Conservation (phyloP, 106 monocot species). For the Allium fistulosum region DNA sequence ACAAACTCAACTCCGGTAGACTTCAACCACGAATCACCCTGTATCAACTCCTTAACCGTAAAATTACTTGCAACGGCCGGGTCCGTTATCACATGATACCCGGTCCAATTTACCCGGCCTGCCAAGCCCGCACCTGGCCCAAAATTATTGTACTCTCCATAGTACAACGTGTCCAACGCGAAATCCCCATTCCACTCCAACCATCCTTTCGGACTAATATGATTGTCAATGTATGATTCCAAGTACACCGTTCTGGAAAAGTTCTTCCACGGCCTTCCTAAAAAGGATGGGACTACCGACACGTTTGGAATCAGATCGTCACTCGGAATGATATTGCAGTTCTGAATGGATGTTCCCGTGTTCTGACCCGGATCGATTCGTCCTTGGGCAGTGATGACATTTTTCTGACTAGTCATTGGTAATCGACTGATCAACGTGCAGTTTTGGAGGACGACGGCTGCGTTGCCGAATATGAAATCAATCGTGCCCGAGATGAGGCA, state of each 20-base stretch:
- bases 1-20: conserved; percentile 17
- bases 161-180: conserved; percentile 29
- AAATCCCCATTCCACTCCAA: conserved; percentile 23
- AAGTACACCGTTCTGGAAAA: conserved; percentile 38
- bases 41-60: conserved; percentile 24
- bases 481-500: conserved; percentile 25
- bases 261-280: conserved; percentile 45
- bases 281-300: conserved; percentile 9
- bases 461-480: conserved; percentile 43
- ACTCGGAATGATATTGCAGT: conserved; percentile 13
- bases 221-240: conserved; percentile 23
- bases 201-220: conserved; percentile 25
- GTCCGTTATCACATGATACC: conserved; percentile 27
- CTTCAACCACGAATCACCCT: conserved; percentile 25
- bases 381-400: conserved; percentile 29
- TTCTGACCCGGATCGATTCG: conserved; percentile 35
- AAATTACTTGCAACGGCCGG: conserved; percentile 11
- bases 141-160: conserved; percentile 24
- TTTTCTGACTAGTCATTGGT: conserved; percentile 26
- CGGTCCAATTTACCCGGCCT: conserved; percentile 31
- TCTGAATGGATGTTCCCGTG: conserved; percentile 34
- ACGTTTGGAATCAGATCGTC: conserved; percentile 18
- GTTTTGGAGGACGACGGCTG: conserved; percentile 38
- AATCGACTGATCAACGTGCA: conserved; percentile 17
- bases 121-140: conserved; percentile 29